These are phyloP conservation scores for Cryptosporidium canis DNA, from an alignment of 169 alveolate genomes.

Conservation along the genomic window DNA sequence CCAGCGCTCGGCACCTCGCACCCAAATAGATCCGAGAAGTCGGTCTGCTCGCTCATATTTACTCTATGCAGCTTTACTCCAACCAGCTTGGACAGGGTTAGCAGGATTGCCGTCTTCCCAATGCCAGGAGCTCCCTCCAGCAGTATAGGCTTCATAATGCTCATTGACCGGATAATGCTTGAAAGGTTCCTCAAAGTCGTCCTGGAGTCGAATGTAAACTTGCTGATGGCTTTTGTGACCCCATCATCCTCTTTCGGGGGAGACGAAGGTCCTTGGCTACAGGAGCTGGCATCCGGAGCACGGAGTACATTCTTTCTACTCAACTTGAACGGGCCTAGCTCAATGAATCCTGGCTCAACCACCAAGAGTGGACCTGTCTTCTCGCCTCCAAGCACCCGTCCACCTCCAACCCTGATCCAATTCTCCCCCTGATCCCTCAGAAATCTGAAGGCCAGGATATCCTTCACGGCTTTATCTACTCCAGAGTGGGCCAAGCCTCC, in stretches of 20 bases:
- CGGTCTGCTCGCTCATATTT: constrained; percentile 96
- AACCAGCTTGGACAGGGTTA: constrained; percentile 87
- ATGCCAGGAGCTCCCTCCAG: constrained; percentile 99
- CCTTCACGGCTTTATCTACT: background rate
- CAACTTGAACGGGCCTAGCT: constrained; percentile 54
- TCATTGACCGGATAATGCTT: constrained; percentile 90
- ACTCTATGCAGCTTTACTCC: constrained; percentile 90
- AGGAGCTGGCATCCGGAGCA: background rate
- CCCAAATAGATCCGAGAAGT: constrained; percentile 92
- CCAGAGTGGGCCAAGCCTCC: background rate
- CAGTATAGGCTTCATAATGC: constrained; percentile 90
- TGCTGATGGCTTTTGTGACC: background rate
- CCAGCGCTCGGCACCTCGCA: constrained; percentile 86
- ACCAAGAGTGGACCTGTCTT: background rate
- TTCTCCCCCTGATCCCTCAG: background rate
- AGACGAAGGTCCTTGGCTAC: background rate
- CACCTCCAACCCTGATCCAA: constrained; percentile 1
- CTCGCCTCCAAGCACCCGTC: background rate
- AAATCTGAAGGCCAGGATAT: background rate
- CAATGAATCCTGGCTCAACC: background rate
- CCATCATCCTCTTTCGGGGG: background rate
- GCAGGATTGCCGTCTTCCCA: constrained; percentile 97
- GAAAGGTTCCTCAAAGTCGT: constrained; percentile 89
- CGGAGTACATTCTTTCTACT: background rate
- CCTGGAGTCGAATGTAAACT: constrained; percentile 88